A percentile compares a stretch with the other conserved stretches of the same genome.
Evolutionary conservation across 2,329 filamentous ascomycete genomes (phyloP).

Genomic region (Colletotrichum chrysophilum): DNA sequence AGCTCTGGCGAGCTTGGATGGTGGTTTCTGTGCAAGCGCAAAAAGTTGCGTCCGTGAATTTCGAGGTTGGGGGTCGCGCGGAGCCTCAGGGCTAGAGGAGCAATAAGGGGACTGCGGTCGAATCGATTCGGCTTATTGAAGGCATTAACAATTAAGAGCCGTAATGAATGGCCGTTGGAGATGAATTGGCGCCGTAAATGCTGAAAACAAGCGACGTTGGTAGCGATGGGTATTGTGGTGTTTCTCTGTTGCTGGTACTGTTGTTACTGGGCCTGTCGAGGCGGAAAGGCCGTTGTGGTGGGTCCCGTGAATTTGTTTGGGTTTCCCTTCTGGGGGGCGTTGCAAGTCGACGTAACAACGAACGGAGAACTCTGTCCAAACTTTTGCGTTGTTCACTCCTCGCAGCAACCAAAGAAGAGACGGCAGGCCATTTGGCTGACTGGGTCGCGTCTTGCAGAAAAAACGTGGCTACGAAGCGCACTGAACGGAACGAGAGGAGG

Average conservation of each 20-base stretch:
- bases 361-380: neutral
- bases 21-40: constrained; percentile 1
- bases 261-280: neutral
- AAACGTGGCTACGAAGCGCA: neutral
- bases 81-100: constrained; percentile 3
- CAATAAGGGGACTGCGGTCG: neutral
- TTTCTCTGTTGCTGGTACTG: neutral
- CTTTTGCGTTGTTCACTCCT: neutral
- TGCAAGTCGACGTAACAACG: neutral
- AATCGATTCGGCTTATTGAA: neutral
- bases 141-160: constrained; percentile 13
- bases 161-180: neutral
- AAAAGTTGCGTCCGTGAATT: constrained; percentile 21
- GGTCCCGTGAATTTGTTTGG: constrained; percentile 18
- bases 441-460: neutral
- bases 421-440: neutral
- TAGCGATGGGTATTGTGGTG: neutral
- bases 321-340: neutral
- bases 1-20: constrained; percentile 17
- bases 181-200: constrained; percentile 5
- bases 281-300: constrained; percentile 13
- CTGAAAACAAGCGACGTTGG: constrained; percentile 1
- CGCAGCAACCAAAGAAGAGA: neutral
- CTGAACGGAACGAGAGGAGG: neutral
- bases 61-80: constrained; percentile 11